Conservation (phyloP, 495 filamentous ascomycete species). For the Xylaria cubensis region DNA sequence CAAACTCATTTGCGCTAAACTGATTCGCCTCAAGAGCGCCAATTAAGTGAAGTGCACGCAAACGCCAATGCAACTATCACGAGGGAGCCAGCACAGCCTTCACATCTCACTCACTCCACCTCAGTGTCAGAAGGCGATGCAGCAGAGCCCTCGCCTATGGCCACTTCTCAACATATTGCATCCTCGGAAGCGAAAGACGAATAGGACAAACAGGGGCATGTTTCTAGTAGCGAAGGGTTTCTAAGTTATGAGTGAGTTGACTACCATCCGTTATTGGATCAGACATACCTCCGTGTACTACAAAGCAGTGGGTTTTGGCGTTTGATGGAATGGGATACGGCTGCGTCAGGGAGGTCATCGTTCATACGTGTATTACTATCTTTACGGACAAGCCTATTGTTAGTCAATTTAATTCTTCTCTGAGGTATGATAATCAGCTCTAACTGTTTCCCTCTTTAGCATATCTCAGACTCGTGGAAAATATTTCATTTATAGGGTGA, state of each 20-base stretch:
- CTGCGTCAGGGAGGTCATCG: not conserved
- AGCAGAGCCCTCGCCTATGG: slow-evolving; percentile 12
- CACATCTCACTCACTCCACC: slow-evolving; percentile 46
- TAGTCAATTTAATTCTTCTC: not conserved
- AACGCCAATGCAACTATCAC: slow-evolving; percentile 43
- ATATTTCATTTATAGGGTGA: not conserved
- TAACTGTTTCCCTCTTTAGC: not conserved
- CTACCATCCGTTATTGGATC: not conserved
- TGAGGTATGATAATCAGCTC: not conserved
- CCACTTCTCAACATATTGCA: not conserved
- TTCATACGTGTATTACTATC: slow-evolving; percentile 13
- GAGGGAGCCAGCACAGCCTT: slow-evolving; percentile 48
- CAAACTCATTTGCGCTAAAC: not conserved
- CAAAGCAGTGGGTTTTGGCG: not conserved
- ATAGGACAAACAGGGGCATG: not conserved
- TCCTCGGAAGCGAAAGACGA: slow-evolving; percentile 23
- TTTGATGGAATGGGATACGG: not conserved
- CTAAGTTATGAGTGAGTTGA: not conserved
- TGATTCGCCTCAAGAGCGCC: slow-evolving; percentile 42
- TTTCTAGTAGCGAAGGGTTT: slow-evolving; percentile 7
- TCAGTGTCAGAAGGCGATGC: slow-evolving; percentile 38
- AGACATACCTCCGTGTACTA: not conserved
- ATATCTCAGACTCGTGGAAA: not conserved
- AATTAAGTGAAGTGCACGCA: slow-evolving; percentile 46
- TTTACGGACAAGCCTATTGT: not conserved